Percentiles rank a stretch among this genome's conserved stretches.
Evolutionary conservation across 208 protist genomes (phyloP).

Genomic region (Leishmania amazonensis): DNA sequence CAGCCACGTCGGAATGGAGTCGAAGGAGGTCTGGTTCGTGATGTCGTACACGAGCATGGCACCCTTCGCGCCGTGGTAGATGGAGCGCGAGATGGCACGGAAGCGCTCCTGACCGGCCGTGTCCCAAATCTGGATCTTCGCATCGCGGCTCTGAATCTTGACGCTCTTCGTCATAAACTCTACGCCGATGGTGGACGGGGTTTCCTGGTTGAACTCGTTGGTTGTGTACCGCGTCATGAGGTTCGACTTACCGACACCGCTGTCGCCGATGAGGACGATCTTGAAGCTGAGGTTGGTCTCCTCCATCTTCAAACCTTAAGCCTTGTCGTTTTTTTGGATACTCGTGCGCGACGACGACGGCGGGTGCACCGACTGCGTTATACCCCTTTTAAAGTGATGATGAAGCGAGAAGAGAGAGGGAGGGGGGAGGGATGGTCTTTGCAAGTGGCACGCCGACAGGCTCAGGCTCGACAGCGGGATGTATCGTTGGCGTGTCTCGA

Average conservation of each 20-base stretch:
- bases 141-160: conserved; percentile 94
- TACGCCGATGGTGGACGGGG: conserved; percentile 93
- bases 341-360: background rate
- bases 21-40: conserved; percentile 96
- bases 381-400: background rate
- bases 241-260: conserved; percentile 91
- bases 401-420: background rate
- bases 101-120: conserved; percentile 99
- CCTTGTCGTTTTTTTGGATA: background rate
- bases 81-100: conserved; percentile 96
- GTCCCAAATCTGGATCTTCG: conserved; percentile 99
- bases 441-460: background rate
- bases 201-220: conserved; percentile 90
- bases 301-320: conserved; percentile 47
- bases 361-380: background rate
- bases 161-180: conserved; percentile 94
- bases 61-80: conserved; percentile 98
- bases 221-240: conserved; percentile 89
- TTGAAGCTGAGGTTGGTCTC: conserved; percentile 91
- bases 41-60: conserved; percentile 99
- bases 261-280: conserved; percentile 96
- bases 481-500: background rate
- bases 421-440: background rate
- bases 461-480: background rate
- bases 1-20: conserved; percentile 98